A percentile compares a stretch with the other conserved stretches of the same genome.
Evolutionary conservation across 305 asterid genomes (phyloP).

Genomic region (Plantago lanceolata): DNA sequence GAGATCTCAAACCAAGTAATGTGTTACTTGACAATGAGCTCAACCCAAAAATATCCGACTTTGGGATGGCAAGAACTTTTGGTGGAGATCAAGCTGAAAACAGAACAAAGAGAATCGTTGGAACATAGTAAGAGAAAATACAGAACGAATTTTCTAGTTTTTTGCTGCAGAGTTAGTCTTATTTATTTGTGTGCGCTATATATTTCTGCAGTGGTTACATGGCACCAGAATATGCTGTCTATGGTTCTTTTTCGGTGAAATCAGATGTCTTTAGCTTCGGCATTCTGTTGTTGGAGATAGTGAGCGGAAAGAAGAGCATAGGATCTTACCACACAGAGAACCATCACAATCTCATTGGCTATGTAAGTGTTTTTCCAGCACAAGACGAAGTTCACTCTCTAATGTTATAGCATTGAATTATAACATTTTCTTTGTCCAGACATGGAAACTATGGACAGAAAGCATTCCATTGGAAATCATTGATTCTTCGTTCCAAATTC

Average conservation of each 20-base stretch:
- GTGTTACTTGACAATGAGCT: conserved; percentile 38
- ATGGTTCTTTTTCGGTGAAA: conserved; percentile 45
- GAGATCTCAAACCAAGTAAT: conserved; percentile 51
- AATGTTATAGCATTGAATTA: neutral
- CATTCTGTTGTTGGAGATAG: conserved; percentile 36
- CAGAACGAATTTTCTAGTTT: neutral
- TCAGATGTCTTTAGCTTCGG: conserved; percentile 48
- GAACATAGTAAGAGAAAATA: conserved; percentile 40
- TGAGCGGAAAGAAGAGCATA: conserved; percentile 36
- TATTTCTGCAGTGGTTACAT: conserved; percentile 45
- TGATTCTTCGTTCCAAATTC: conserved; percentile 21
- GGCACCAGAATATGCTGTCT: conserved; percentile 52
- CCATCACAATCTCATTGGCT: conserved; percentile 36
- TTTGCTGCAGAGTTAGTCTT: conserved; percentile 6
- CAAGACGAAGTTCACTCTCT: neutral
- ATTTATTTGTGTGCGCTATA: neutral
- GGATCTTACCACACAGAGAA: conserved; percentile 21
- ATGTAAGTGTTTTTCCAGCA: conserved; percentile 27
- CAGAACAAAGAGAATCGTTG: conserved; percentile 36
- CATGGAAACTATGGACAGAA: conserved; percentile 37
- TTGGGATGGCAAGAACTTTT: conserved; percentile 46
- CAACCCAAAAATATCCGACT: conserved; percentile 50
- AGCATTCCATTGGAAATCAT: conserved; percentile 28
- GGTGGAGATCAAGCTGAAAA: conserved; percentile 35
- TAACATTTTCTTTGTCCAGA: conserved; percentile 18